phyloP scores from a whole-genome alignment of 2,329 filamentous ascomycete species.

The Trichoderma citrinoviride region DNA sequence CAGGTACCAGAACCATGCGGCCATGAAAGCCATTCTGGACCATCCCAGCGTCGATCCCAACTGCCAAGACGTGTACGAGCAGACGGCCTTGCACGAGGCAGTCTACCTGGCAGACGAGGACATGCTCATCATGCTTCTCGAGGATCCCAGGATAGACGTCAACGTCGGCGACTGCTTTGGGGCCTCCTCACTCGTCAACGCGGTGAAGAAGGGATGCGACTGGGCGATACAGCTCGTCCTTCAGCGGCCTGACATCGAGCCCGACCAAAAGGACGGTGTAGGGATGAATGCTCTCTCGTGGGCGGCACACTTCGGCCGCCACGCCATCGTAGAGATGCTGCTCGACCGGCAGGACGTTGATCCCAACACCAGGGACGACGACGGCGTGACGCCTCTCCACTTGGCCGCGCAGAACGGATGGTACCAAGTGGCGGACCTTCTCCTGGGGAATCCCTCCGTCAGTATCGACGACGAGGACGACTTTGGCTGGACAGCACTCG shows the following conservation, averaged over 20 bases:
- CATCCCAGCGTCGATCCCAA: neutral
- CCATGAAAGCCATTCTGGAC: neutral
- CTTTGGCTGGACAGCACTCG: conserved; percentile 4
- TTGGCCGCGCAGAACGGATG: neutral
- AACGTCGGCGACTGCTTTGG: neutral
- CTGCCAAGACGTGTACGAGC: neutral
- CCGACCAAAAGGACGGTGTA: conserved; percentile 10
- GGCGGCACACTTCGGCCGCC: conserved; percentile 11
- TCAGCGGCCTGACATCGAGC: neutral
- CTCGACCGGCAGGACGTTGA: conserved; percentile 2
- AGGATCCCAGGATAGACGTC: neutral
- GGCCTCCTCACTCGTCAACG: neutral
- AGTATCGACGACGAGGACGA: neutral
- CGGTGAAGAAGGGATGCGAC: neutral
- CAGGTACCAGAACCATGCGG: neutral
- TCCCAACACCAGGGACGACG: neutral
- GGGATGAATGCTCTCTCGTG: conserved; percentile 16
- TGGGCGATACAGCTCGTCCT: neutral
- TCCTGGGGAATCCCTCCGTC: neutral
- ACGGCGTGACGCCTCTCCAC: conserved; percentile 7
- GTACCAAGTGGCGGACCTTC: neutral
- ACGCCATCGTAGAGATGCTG: neutral
- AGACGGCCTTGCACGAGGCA: conserved; percentile 1
- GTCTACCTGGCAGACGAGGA: neutral
- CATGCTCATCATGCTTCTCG: neutral